A percentile compares a stretch with the other conserved stretches of the same genome.
phyloP scores from a whole-genome alignment of 2,329 filamentous ascomycete species.

The Penicillium hordei region DNA sequence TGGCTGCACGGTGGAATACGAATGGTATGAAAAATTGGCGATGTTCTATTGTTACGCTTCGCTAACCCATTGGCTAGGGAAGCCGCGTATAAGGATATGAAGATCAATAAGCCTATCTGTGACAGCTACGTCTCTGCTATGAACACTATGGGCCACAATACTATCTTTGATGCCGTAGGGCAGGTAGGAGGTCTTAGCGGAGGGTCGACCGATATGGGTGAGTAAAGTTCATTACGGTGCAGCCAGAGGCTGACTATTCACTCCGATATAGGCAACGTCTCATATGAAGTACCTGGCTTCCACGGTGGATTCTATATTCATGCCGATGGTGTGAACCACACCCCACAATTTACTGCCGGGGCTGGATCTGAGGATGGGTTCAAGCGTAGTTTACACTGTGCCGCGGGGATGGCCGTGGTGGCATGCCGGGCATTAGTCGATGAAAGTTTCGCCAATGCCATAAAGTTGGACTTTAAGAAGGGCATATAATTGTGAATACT shows the following conservation, averaged over 20 bases:
- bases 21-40: conserved; percentile 20
- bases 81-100: conserved; percentile 32
- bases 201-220: conserved; percentile 32
- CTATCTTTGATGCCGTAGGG: conserved; percentile 22
- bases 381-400: conserved; percentile 15
- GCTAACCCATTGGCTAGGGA: conserved; percentile 19
- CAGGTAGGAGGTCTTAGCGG: conserved; percentile 21
- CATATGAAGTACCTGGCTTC: conserved; percentile 21
- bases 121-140: conserved; percentile 32
- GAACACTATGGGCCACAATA: conserved; percentile 30
- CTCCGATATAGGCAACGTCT: conserved; percentile 14
- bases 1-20: conserved; percentile 32
- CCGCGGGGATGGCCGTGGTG: conserved; percentile 21
- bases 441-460: conserved; percentile 10
- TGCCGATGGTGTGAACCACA: conserved; percentile 18
- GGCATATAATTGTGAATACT: neutral
- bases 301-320: conserved; percentile 22
- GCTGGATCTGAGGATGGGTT: conserved; percentile 17
- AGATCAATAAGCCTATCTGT: conserved; percentile 32
- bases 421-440: conserved; percentile 16
- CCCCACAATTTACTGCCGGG: conserved; percentile 18
- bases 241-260: neutral
- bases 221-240: neutral
- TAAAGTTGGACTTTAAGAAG: conserved; percentile 13
- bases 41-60: neutral